Percentiles rank a stretch among this genome's conserved stretches.
phyloP scores from a whole-genome alignment of 2,329 filamentous ascomycete genomes.

The Cryphonectria parasitica region DNA sequence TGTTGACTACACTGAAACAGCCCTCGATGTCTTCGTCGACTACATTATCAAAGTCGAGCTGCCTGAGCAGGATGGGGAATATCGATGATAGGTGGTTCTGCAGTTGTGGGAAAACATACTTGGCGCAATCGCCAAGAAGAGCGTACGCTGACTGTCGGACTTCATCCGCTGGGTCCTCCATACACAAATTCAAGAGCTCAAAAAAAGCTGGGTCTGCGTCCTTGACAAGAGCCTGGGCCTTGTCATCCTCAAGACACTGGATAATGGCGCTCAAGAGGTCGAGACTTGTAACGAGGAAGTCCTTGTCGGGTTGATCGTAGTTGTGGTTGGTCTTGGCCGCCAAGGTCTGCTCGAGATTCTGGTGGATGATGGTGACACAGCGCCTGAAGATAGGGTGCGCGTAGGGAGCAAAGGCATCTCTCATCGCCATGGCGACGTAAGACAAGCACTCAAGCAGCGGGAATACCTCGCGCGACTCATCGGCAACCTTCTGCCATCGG shows the following conservation, averaged over 20 bases:
- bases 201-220: conserved; percentile 83
- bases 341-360: conserved; percentile 82
- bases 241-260: conserved; percentile 77
- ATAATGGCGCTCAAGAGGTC: conserved; percentile 93
- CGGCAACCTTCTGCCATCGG: conserved; percentile 83
- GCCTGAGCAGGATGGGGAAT: conserved; percentile 80
- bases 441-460: conserved; percentile 95
- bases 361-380: conserved; percentile 88
- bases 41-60: conserved; percentile 80
- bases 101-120: conserved; percentile 85
- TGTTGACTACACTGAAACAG: conserved; percentile 93
- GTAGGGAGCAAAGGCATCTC: conserved; percentile 80
- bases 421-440: conserved; percentile 87
- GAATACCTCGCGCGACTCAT: conserved; percentile 92
- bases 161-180: conserved; percentile 89
- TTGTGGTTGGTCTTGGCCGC: conserved; percentile 68
- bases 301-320: conserved; percentile 86
- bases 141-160: conserved; percentile 96
- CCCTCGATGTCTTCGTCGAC: conserved; percentile 80
- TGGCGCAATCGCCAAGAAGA: conserved; percentile 90
- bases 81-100: conserved; percentile 73
- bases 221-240: conserved; percentile 76
- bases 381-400: conserved; percentile 84
- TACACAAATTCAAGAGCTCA: conserved; percentile 85
- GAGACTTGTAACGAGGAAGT: conserved; percentile 93